Evolutionary conservation across 805 yeast genomes (phyloP), one percentile per base, ranked within the genome.

Genomic region (Diddensiella santjacobensis): DNA sequence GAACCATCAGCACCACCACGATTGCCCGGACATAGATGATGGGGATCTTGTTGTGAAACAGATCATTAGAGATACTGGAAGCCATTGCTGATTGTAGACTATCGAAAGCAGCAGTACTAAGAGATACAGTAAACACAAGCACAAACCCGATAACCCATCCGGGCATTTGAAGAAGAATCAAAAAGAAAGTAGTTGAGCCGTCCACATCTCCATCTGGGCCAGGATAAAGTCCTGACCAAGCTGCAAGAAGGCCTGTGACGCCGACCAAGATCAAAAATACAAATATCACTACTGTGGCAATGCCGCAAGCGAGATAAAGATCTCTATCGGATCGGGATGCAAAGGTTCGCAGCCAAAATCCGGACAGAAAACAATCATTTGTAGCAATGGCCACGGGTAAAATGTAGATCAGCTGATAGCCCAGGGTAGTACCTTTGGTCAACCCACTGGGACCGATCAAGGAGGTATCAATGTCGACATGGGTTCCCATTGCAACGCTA

Each of bases 331-430:
- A 71, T 54, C 79, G 79, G 4, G 96, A 83, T 3, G 98, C 96
- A 71, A 90, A 90, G 0, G 98, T 87, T 61, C 98, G 75, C 52
- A 90, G 70, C 98, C 98, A 90, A 65, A 90, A 89, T 0, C 96
- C 96, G 26, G 95, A 78, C 74, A 90, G 70, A 67, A 90, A 90
- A 63, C 90, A 80, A 63, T 88, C 96, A 60, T 90, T 90, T 29
- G 96, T 86, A 48, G 88, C 77, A 61, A 90, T 85, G 22, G 97
- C 96, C 26, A 90, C 83, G 4, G 83, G 77, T 55, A 90, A 71
- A 54, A 90, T 89, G 63, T 88, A 90, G 29, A 90, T 64, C 54
- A 90, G 75, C 72, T 88, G 93, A 95, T 96, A 89, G 15, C 96
- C 96, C 35, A 89, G 71, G 55, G 77, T 78, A 60, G 80, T 83